phyloP scores from a whole-genome alignment of 2,329 filamentous ascomycete genomes.

The Alternaria angustiovoidea region DNA sequence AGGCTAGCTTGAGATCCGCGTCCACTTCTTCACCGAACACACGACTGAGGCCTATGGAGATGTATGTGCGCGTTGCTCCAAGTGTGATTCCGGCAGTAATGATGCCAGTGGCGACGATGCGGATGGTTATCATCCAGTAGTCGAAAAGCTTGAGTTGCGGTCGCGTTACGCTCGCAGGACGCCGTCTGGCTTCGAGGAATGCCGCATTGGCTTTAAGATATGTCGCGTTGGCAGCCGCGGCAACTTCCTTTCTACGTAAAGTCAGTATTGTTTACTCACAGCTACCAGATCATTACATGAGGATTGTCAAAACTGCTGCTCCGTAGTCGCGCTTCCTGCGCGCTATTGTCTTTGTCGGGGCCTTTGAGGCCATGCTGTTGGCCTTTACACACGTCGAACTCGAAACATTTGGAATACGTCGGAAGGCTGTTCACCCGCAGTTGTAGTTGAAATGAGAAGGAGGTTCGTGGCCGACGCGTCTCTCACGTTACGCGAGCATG shows the following conservation, averaged over 20 bases:
- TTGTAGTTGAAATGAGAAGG: too few species aligned
- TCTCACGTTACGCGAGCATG: not conserved
- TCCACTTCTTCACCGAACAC: slow-evolving; percentile 1
- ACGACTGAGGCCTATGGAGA: not conserved
- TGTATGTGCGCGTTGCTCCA: not conserved
- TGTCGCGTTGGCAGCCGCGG: not conserved
- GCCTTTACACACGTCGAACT: not conserved
- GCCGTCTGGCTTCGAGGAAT: not conserved
- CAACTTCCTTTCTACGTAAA: not conserved
- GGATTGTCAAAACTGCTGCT: not conserved
- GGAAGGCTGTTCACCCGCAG: not conserved
- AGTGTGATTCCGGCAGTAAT: not conserved
- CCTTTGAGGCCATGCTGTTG: not conserved
- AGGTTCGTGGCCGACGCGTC: not conserved
- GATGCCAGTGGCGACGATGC: not conserved
- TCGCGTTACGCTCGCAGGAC: not conserved
- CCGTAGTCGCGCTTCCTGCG: not conserved
- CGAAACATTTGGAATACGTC: not conserved
- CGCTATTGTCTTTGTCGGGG: not conserved
- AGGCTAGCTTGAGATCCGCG: slow-evolving; percentile 8
- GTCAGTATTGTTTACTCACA: not conserved
- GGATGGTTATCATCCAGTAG: not conserved
- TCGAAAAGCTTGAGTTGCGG: not conserved
- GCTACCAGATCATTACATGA: not conserved
- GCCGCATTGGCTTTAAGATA: too few species aligned